A percentile compares a stretch with the other conserved stretches of the same genome.
Evolutionary conservation across 2,329 filamentous ascomycete genomes (phyloP).

Genomic region (Fusarium sp.): DNA sequence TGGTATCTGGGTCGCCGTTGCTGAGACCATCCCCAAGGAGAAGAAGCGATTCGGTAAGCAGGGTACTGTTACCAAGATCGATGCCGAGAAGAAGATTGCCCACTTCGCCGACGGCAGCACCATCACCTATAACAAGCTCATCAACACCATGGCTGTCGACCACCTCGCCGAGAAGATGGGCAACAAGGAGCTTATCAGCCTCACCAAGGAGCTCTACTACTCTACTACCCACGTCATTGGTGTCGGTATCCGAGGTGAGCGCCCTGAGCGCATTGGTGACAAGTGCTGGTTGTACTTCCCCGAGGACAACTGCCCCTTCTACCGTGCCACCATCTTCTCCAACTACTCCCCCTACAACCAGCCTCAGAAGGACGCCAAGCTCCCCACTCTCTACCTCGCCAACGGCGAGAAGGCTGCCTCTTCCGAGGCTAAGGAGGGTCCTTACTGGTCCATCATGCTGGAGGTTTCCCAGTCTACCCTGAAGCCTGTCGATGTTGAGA

Average conservation of each 20-base stretch:
- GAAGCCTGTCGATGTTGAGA: slow-evolving; percentile 92
- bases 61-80: slow-evolving; percentile 86
- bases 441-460: slow-evolving; percentile 99
- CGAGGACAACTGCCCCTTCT: slow-evolving; percentile 98
- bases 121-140: slow-evolving; percentile 89
- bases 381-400: slow-evolving; percentile 86
- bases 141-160: slow-evolving; percentile 98
- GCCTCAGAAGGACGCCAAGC: slow-evolving; percentile 82
- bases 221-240: slow-evolving; percentile 97
- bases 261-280: slow-evolving; percentile 96
- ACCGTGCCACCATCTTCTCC: slow-evolving; percentile 99
- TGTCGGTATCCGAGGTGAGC: slow-evolving; percentile 90
- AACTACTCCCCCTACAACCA: slow-evolving; percentile 99
- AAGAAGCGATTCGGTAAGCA: slow-evolving; percentile 92
- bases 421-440: slow-evolving; percentile 81
- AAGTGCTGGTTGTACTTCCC: slow-evolving; percentile 99
- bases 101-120: slow-evolving; percentile 86
- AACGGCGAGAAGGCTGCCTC: slow-evolving; percentile 85
- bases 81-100: slow-evolving; percentile 87
- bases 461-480: slow-evolving; percentile 95
- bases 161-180: slow-evolving; percentile 87
- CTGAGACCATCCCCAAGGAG: slow-evolving; percentile 89
- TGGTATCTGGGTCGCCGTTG: slow-evolving; percentile 98
- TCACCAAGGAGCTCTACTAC: slow-evolving; percentile 95
- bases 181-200: slow-evolving; percentile 82